These are phyloP conservation scores for Globisporangium alternatum DNA, from an alignment of 352 stramenopile genomes.

Conservation along the genomic window DNA sequence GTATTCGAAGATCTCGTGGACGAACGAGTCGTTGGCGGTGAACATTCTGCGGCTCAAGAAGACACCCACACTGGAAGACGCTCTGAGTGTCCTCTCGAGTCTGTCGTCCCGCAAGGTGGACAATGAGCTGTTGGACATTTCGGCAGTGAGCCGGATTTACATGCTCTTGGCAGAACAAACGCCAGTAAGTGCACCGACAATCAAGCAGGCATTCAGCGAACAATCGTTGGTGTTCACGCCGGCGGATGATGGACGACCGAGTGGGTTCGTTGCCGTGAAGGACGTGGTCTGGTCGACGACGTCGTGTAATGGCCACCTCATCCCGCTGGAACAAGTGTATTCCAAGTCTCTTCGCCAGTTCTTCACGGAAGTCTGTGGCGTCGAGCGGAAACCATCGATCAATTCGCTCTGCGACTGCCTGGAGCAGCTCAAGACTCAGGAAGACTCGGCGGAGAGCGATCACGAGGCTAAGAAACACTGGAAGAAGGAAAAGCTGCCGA, in stretches of 20 bases:
- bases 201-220: slow-evolving; percentile 26
- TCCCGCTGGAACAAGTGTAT: slow-evolving; percentile 52
- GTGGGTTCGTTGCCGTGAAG: slow-evolving; percentile 25
- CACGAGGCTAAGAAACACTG: slow-evolving; percentile 22
- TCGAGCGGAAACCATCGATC: slow-evolving; percentile 60
- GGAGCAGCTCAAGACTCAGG: neutral
- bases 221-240: slow-evolving; percentile 29
- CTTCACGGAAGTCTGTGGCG: slow-evolving; percentile 61
- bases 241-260: neutral
- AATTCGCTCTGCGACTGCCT: slow-evolving; percentile 41
- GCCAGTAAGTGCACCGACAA: slow-evolving; percentile 5
- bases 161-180: slow-evolving; percentile 37
- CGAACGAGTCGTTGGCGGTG: slow-evolving; percentile 29
- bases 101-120: slow-evolving; percentile 22
- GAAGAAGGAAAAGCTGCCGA: slow-evolving; percentile 36
- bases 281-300: slow-evolving; percentile 46
- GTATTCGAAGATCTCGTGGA: slow-evolving; percentile 37
- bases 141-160: slow-evolving; percentile 34
- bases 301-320: slow-evolving; percentile 25
- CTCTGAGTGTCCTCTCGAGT: slow-evolving; percentile 35
- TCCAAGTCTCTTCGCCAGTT: slow-evolving; percentile 48
- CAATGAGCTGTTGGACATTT: slow-evolving; percentile 16
- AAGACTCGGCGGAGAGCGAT: neutral
- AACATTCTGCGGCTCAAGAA: slow-evolving; percentile 45
- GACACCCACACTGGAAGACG: slow-evolving; percentile 34